A percentile compares a stretch with the other conserved stretches of the same genome.
phyloP scores from a whole-genome alignment of 2,329 filamentous ascomycete species.

The Pseudogymnoascus verrucosus region DNA sequence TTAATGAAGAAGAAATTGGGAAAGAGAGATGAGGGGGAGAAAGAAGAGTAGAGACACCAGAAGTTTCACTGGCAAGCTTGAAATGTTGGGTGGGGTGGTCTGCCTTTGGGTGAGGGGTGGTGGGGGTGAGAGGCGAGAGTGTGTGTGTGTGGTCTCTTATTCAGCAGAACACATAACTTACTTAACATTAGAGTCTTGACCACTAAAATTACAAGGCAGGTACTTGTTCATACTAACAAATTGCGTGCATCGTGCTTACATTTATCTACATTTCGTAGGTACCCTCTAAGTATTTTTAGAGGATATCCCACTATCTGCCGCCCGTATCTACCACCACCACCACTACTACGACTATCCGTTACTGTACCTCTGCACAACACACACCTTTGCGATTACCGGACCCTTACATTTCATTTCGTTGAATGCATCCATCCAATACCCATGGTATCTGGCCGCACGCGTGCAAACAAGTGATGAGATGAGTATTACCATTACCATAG shows the following conservation, averaged over 20 bases:
- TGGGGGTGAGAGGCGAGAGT: background rate
- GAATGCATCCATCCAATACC: background rate
- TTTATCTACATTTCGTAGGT: background rate
- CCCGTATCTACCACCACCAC: background rate
- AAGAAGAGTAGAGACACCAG: background rate
- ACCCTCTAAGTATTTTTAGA: background rate
- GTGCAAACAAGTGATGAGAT: background rate
- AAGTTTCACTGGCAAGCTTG: slow-evolving; percentile 4
- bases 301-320: background rate
- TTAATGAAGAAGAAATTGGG: background rate
- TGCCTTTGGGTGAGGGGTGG: background rate
- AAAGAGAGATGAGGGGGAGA: background rate
- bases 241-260: background rate
- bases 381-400: background rate
- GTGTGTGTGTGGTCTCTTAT: background rate
- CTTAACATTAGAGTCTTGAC: background rate
- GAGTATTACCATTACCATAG: background rate
- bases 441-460: background rate
- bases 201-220: background rate
- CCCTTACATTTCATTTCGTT: background rate
- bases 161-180: background rate
- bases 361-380: background rate
- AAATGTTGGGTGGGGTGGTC: background rate
- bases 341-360: too few relatives aligned
- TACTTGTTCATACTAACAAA: background rate